Conservation (phyloP, 306 rosid species). For the Lathyrus sativus region DNA sequence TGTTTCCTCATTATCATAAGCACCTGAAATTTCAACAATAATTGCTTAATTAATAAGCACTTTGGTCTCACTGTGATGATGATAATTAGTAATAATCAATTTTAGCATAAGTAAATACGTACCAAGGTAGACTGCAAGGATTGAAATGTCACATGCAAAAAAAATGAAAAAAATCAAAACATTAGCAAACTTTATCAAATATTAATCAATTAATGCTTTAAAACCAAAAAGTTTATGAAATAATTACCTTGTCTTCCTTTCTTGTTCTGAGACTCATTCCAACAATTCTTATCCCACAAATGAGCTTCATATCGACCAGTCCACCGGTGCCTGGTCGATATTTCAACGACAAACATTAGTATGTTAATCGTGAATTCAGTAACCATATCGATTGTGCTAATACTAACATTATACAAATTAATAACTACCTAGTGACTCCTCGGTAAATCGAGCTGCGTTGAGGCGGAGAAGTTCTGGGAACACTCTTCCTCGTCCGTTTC, state of each 20-base stretch:
- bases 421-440: constrained; percentile 75
- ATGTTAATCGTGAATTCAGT: background rate
- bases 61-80: background rate
- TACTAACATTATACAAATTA: no score
- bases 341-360: background rate
- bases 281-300: constrained; percentile 94
- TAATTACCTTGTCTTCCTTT: constrained; percentile 87
- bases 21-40: constrained; percentile 52
- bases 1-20: constrained; percentile 85
- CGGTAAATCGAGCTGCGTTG: constrained; percentile 78
- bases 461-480: constrained; percentile 68
- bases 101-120: constrained; percentile 13
- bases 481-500: constrained; percentile 71
- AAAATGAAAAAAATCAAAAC: background rate
- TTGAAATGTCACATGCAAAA: constrained; percentile 28
- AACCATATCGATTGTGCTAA: no score
- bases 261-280: constrained; percentile 91
- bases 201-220: background rate
- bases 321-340: constrained; percentile 58
- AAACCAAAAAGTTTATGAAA: background rate
- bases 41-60: background rate
- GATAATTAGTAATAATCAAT: background rate
- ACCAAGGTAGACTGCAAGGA: constrained; percentile 76
- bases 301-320: constrained; percentile 94
- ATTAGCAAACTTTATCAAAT: background rate